A percentile compares a stretch with the other conserved stretches of the same genome.
phyloP scores from a whole-genome alignment of 106 monocot species.

The Dactylorhiza incarnata region DNA sequence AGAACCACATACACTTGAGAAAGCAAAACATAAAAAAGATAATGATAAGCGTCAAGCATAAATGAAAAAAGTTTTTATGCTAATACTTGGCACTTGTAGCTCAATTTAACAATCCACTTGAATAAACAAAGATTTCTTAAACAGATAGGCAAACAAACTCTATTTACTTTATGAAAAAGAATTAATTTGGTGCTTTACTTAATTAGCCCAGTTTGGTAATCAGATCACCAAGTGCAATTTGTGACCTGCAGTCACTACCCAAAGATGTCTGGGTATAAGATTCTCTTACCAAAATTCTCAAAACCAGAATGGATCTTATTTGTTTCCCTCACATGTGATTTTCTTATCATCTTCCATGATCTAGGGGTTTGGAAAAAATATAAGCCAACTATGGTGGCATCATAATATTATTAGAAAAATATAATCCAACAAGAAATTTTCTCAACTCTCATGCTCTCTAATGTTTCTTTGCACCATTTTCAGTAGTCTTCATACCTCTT shows the following conservation, averaged over 20 bases:
- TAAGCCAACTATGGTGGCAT: background rate
- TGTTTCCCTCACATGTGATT: background rate
- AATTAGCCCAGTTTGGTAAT: background rate
- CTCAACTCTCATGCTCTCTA: background rate
- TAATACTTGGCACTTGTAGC: background rate
- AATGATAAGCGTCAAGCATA: background rate
- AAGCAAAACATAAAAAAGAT: slow-evolving; percentile 10
- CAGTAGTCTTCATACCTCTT: background rate
- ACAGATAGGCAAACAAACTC: background rate
- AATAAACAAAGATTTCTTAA: background rate
- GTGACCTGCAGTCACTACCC: background rate
- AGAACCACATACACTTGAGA: background rate
- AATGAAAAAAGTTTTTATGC: background rate
- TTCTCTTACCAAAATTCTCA: background rate
- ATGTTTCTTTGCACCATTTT: background rate
- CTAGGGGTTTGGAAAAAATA: background rate
- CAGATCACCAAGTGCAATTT: background rate
- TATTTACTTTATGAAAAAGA: background rate
- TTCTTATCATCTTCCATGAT: background rate
- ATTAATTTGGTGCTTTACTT: background rate
- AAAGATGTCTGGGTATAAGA: background rate
- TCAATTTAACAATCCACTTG: background rate
- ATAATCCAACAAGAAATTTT: background rate
- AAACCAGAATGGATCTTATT: background rate
- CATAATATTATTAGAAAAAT: background rate